A percentile compares a stretch with the other conserved stretches of the same genome.
phyloP scores from a whole-genome alignment of 2,329 filamentous ascomycete species.

The Talaromyces sp. region DNA sequence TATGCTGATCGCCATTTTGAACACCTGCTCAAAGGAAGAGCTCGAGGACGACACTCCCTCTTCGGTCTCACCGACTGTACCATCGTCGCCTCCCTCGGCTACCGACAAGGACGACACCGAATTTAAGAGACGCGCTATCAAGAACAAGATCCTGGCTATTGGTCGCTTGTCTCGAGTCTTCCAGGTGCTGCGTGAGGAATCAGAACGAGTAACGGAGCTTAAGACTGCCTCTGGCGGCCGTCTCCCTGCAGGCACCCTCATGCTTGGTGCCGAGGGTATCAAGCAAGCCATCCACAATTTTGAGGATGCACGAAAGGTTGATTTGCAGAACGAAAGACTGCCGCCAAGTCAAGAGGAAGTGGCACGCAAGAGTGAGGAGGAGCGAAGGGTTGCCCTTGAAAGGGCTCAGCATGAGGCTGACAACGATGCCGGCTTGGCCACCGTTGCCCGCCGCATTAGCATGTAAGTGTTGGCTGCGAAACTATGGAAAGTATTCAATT shows the following conservation, averaged over 20 bases:
- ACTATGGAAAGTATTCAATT: not conserved
- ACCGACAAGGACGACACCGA: constrained; percentile 62
- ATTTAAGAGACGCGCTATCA: constrained; percentile 92
- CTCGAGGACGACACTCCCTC: constrained; percentile 81
- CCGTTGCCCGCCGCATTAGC: constrained; percentile 85
- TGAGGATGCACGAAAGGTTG: constrained; percentile 93
- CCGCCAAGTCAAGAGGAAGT: constrained; percentile 93
- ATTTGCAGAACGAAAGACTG: constrained; percentile 90
- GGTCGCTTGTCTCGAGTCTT: constrained; percentile 95
- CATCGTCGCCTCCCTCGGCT: constrained; percentile 65
- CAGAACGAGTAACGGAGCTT: constrained; percentile 91
- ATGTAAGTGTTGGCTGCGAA: constrained; percentile 61
- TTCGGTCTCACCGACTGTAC: constrained; percentile 62
- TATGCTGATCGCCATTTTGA: constrained; percentile 97
- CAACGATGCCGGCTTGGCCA: constrained; percentile 81
- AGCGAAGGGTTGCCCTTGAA: constrained; percentile 75
- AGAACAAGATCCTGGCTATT: constrained; percentile 99
- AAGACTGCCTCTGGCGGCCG: constrained; percentile 93
- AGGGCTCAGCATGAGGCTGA: constrained; percentile 83
- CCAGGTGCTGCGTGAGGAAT: constrained; percentile 96
- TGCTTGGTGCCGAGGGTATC: constrained; percentile 96
- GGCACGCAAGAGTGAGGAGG: constrained; percentile 71
- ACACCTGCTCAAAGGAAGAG: constrained; percentile 98
- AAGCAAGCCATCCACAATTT: constrained; percentile 97
- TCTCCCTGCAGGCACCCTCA: constrained; percentile 88